Conservation (phyloP, 441 rosid species). For the Aquilaria agallochum region DNA sequence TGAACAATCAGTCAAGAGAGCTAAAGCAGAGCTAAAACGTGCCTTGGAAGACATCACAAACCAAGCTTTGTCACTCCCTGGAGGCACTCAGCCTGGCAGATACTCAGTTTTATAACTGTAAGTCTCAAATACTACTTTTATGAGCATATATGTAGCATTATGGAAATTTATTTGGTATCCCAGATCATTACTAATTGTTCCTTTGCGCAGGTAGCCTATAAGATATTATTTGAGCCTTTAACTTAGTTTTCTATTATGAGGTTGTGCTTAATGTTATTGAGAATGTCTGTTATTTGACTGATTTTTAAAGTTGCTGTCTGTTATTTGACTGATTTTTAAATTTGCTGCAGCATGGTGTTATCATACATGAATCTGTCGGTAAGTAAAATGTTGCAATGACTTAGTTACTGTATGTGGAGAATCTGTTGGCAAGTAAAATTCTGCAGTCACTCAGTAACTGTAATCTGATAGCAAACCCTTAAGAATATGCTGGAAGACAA, state of each 20-base stretch:
- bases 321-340: no score
- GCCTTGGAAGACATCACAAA: constrained; percentile 88
- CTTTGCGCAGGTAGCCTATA: not conserved
- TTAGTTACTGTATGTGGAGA: no score
- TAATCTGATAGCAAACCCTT: no score
- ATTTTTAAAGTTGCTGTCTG: constrained; percentile 1
- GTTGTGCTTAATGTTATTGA: not conserved
- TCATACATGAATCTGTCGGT: no score
- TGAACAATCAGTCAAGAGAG: constrained; percentile 82
- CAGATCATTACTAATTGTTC: not conserved
- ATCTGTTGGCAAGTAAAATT: no score
- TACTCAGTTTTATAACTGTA: constrained; percentile 86
- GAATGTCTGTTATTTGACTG: not conserved
- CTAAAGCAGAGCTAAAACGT: constrained; percentile 81
- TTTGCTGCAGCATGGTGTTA: no score
- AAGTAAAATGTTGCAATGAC: no score
- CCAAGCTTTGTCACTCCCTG: constrained; percentile 82
- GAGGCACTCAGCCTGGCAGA: constrained; percentile 86
- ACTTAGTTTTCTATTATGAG: not conserved
- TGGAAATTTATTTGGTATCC: not conserved
- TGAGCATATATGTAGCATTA: not conserved
- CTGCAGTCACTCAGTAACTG: no score
- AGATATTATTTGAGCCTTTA: not conserved
- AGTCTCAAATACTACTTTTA: constrained; percentile 27
- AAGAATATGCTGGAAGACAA: no score